phyloP scores from a whole-genome alignment of 805 yeast genomes.

The Saccharomycopsis fibuligera region DNA sequence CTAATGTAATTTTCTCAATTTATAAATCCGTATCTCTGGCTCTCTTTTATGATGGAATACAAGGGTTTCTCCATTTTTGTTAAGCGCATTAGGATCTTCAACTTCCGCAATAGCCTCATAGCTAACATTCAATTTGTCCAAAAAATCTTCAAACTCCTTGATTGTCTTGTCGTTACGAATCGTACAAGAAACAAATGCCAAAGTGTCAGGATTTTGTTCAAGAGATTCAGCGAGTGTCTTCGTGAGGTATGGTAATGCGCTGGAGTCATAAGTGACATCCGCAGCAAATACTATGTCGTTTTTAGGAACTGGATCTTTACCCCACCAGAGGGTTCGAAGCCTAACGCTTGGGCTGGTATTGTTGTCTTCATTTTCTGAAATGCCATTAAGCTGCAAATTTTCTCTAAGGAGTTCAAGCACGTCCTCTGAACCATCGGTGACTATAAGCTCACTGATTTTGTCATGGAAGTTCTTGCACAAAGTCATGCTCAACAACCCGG shows the following conservation, averaged over 20 bases:
- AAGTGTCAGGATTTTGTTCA: conserved; percentile 2
- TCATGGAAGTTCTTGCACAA: conserved; percentile 18
- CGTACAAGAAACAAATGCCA: conserved; percentile 63
- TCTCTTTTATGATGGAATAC: neutral
- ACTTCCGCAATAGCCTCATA: neutral
- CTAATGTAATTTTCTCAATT: neutral
- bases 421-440: conserved; percentile 56
- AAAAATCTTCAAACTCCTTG: neutral
- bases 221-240: conserved; percentile 25
- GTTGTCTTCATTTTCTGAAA: conserved; percentile 20
- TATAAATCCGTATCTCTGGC: conserved; percentile 13
- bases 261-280: conserved; percentile 79
- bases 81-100: conserved; percentile 1
- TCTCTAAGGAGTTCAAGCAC: conserved; percentile 41
- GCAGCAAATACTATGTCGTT: conserved; percentile 64
- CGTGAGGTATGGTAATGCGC: conserved; percentile 50
- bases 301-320: conserved; percentile 36
- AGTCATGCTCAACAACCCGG: conserved; percentile 67
- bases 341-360: conserved; percentile 18
- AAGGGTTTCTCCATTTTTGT: neutral
- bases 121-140: neutral
- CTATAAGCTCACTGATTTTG: conserved; percentile 19
- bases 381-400: conserved; percentile 42
- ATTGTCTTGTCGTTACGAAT: conserved; percentile 54
- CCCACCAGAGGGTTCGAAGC: conserved; percentile 53